Conservation (phyloP, 495 filamentous ascomycete species). For the Hyaloscypha hepaticicola region DNA sequence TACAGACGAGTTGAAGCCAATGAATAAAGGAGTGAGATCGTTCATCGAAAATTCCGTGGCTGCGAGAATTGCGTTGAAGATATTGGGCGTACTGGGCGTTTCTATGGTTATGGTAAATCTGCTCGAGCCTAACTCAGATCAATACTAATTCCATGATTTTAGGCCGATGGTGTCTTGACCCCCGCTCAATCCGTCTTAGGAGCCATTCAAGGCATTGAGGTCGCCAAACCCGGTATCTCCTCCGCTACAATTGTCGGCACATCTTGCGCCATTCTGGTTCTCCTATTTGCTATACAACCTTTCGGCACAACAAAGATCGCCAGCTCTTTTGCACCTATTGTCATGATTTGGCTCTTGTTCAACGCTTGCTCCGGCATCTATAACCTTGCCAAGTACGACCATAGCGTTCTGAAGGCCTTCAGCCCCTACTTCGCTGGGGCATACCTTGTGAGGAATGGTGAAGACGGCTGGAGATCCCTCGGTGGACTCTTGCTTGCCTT, state of each 20-base stretch:
- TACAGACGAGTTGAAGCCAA: slow-evolving; percentile 51
- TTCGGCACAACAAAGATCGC: slow-evolving; percentile 67
- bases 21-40: slow-evolving; percentile 52
- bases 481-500: slow-evolving; percentile 71
- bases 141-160: slow-evolving; percentile 1
- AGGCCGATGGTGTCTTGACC: slow-evolving; percentile 63
- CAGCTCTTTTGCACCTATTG: slow-evolving; percentile 64
- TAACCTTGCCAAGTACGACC: slow-evolving; percentile 63
- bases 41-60: slow-evolving; percentile 57
- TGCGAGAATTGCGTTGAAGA: slow-evolving; percentile 55
- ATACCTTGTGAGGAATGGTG: slow-evolving; percentile 61
- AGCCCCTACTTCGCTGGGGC: slow-evolving; percentile 61
- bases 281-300: slow-evolving; percentile 69
- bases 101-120: slow-evolving; percentile 60
- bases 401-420: slow-evolving; percentile 67
- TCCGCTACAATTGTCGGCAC: slow-evolving; percentile 60
- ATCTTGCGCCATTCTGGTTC: slow-evolving; percentile 65
- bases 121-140: slow-evolving; percentile 2
- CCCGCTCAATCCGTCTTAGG: slow-evolving; percentile 70
- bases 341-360: slow-evolving; percentile 71
- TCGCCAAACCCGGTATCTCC: slow-evolving; percentile 46
- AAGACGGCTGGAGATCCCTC: slow-evolving; percentile 62
- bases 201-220: slow-evolving; percentile 65
- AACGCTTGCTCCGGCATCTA: slow-evolving; percentile 70
- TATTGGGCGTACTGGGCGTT: slow-evolving; percentile 69